Evolutionary conservation across 805 yeast genomes (phyloP), one percentile per base, ranked within the genome.

Genomic region (Candida ipomoeae): DNA sequence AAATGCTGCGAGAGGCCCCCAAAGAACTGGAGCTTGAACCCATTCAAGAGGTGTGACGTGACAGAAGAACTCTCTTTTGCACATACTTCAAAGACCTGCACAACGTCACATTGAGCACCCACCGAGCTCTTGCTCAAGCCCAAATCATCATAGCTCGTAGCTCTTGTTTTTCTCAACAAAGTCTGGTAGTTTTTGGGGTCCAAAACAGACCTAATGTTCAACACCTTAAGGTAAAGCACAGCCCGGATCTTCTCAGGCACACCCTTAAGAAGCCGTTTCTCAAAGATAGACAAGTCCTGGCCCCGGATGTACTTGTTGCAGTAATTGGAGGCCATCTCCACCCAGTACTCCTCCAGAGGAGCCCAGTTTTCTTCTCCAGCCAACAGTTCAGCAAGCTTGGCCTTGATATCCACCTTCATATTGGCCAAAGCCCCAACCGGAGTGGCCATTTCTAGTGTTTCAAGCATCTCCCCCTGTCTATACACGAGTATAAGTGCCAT

Each of bases 51-150:
- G 15, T 46, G 50, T 8, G 32, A 39, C 3, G 39, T 32, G 2
- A 40, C 33, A 44, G 32, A 40, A 29, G 32, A 65, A 32, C 32
- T 51, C 40, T 69, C 68, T 29, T 56, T 57, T 10, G 60, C 57
- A 50, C 71, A 72, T 53, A 63, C 69, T 51, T 62, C 59, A 53
- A 64, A 71, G 7, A 69, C 68, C 32, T 57, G 58, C 32, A 70
- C 55, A 6, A 66, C 55, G 38, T 69, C 71, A 23, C 58, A 14
- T 8, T 31, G 43, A 1, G 44, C 44, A 6, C 26, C 20, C 8
- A 21, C 29, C 1, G n/a, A n/a, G 14, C 42, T 10, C 2, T 32
- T 50, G n/a, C 40, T 35, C 40, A 44, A 44, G 23, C 46, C 40
- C 40, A 44, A 36, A 18, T 44, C 46, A 13, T 44, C 46, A 31